Percentiles rank a stretch among this genome's conserved stretches.
These are phyloP conservation scores for Diutina neorugosa DNA, from an alignment of 1,139 yeast genomes.

Conservation along the genomic window DNA sequence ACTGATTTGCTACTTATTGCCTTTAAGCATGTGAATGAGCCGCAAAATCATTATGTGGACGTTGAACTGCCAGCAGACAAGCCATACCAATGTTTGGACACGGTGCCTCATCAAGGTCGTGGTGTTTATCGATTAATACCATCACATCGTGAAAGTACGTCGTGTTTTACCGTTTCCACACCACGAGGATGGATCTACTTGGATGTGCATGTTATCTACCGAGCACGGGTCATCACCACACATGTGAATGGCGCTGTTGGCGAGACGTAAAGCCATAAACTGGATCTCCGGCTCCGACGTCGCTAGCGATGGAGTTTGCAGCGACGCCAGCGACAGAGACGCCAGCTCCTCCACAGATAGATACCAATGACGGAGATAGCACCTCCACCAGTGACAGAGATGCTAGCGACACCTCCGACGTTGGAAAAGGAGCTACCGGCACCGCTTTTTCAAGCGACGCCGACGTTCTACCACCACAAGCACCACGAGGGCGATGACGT, in stretches of 20 bases:
- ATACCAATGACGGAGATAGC: too few species aligned
- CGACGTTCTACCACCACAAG: not conserved
- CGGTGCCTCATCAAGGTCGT: not conserved
- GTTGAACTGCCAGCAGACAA: not conserved
- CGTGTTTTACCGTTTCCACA: too few species aligned
- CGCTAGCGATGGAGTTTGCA: too few species aligned
- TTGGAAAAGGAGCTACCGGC: too few species aligned
- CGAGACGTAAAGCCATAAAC: not conserved
- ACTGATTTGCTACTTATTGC: not conserved
- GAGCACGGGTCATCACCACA: not conserved
- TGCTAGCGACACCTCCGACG: too few species aligned
- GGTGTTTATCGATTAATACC: not conserved
- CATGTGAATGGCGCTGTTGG: not conserved
- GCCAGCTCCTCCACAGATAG: too few species aligned
- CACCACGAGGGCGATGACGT: not conserved
- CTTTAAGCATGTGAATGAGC: not conserved
- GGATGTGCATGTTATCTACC: not conserved
- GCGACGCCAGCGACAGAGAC: too few species aligned
- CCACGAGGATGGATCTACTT: not conserved
- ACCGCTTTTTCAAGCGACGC: not conserved
- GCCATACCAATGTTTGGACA: not conserved
- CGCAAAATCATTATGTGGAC: too few species aligned
- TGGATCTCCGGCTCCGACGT: too few species aligned
- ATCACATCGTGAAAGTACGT: not conserved
- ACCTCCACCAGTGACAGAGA: too few species aligned